Conservation (phyloP, 805 yeast genomes). For the Hanseniaspora vineae region DNA sequence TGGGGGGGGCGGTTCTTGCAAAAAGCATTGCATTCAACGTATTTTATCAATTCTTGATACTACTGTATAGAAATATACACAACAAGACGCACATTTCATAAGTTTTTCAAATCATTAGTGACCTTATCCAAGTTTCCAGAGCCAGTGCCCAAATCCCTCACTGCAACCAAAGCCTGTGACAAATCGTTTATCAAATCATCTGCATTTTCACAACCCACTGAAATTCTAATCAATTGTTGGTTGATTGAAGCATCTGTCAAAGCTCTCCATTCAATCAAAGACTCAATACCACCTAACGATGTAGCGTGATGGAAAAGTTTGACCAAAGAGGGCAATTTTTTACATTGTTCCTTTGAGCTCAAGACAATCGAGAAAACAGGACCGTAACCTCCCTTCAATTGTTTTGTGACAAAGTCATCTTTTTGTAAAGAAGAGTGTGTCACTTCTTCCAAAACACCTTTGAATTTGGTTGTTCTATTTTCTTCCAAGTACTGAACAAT, state of each 20-base stretch:
- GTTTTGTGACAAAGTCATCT: constrained; percentile 53
- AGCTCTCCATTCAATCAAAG: constrained; percentile 83
- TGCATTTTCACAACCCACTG: constrained; percentile 68
- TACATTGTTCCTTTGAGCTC: constrained; percentile 39
- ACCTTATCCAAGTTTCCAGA: too few relatives aligned
- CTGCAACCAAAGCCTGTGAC: constrained; percentile 33
- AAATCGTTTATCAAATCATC: constrained; percentile 70
- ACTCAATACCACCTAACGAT: constrained; percentile 85
- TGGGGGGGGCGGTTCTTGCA: too few relatives aligned
- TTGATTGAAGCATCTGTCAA: constrained; percentile 49
- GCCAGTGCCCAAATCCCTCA: background rate
- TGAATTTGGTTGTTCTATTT: constrained; percentile 29
- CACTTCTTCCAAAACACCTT: constrained; percentile 36
- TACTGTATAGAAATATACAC: too few relatives aligned
- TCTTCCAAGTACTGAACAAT: constrained; percentile 48
- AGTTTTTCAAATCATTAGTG: too few relatives aligned
- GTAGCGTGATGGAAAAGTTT: constrained; percentile 81
- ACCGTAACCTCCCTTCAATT: constrained; percentile 49
- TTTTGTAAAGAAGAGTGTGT: constrained; percentile 68
- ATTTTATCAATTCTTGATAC: too few relatives aligned
- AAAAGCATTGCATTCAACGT: too few relatives aligned
- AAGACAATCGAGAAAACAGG: constrained; percentile 69
- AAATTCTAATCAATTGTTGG: constrained; percentile 52
- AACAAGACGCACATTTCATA: too few relatives aligned
- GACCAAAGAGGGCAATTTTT: constrained; percentile 47